Evolutionary conservation across 1,284 basidiomycete species (phyloP).

Genomic region (Fomitopsis schrenkii): DNA sequence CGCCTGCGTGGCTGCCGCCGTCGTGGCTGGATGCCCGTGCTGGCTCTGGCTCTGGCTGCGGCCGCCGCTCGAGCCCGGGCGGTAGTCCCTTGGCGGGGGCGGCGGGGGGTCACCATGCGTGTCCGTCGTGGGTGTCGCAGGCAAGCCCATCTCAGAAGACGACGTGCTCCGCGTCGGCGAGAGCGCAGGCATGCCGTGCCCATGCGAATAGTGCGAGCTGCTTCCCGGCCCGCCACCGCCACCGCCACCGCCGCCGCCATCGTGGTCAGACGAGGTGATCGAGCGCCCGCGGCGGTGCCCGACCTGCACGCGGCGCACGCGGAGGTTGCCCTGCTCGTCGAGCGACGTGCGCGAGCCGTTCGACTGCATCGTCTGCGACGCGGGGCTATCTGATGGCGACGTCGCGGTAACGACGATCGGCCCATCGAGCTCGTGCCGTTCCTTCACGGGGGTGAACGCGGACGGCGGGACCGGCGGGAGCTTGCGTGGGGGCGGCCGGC

Average conservation of each 20-base stretch:
- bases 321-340: background rate
- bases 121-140: conserved; percentile 20
- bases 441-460: conserved; percentile 10
- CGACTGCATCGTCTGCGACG: conserved; percentile 1
- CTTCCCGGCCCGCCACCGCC: conserved; percentile 8
- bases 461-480: conserved; percentile 2
- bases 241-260: conserved; percentile 6
- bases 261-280: background rate
- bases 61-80: background rate
- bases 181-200: conserved; percentile 20
- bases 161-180: conserved; percentile 23
- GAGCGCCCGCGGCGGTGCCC: conserved; percentile 2
- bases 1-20: background rate
- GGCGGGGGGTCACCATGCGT: conserved; percentile 11
- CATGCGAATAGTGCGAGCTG: conserved; percentile 7
- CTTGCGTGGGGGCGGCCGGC: background rate
- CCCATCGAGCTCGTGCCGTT: conserved; percentile 18
- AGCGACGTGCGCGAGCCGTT: background rate
- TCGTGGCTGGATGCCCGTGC: background rate
- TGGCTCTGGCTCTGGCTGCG: conserved; percentile 1
- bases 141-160: conserved; percentile 16
- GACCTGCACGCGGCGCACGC: background rate
- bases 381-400: background rate
- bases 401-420: conserved; percentile 3
- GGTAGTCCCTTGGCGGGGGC: conserved; percentile 6